Conservation (phyloP, 2,329 filamentous ascomycete species). For the Talaromyces verruculosus region DNA sequence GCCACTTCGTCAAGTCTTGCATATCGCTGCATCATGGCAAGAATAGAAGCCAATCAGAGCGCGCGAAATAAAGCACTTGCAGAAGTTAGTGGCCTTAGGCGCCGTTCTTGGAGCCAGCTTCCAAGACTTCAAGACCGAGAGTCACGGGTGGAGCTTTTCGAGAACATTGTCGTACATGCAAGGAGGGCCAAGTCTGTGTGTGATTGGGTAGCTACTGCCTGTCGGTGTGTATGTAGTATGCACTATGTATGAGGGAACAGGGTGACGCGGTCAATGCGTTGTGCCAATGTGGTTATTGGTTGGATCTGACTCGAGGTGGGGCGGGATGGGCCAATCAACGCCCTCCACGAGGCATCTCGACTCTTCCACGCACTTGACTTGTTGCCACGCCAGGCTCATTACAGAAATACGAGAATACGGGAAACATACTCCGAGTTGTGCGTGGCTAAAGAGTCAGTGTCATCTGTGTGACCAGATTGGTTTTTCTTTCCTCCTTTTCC, state of each 20-base stretch:
- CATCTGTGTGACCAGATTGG: constrained; percentile 17
- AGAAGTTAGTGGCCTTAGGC: constrained; percentile 1
- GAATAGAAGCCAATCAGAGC: background rate
- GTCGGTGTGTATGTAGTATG: background rate
- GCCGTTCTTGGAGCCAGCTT: constrained; percentile 1
- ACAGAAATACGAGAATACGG: background rate
- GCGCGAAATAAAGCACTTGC: background rate
- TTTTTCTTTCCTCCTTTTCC: background rate
- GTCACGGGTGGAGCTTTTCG: background rate
- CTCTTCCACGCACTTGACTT: constrained; percentile 8
- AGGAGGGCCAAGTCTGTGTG: background rate
- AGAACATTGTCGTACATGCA: constrained; percentile 1
- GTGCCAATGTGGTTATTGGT: background rate
- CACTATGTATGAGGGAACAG: background rate
- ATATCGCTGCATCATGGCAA: constrained; percentile 4
- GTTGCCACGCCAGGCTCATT: background rate
- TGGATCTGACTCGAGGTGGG: background rate
- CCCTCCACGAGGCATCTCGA: background rate
- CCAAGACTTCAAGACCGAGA: background rate
- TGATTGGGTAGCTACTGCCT: background rate
- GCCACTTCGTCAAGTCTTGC: constrained; percentile 1
- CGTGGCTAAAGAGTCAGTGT: constrained; percentile 12
- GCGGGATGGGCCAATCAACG: background rate
- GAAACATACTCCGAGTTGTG: background rate
- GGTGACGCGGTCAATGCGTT: constrained; percentile 4